Evolutionary conservation across 352 stramenopile species (phyloP).

Genomic region (Phytophthora sojae): DNA sequence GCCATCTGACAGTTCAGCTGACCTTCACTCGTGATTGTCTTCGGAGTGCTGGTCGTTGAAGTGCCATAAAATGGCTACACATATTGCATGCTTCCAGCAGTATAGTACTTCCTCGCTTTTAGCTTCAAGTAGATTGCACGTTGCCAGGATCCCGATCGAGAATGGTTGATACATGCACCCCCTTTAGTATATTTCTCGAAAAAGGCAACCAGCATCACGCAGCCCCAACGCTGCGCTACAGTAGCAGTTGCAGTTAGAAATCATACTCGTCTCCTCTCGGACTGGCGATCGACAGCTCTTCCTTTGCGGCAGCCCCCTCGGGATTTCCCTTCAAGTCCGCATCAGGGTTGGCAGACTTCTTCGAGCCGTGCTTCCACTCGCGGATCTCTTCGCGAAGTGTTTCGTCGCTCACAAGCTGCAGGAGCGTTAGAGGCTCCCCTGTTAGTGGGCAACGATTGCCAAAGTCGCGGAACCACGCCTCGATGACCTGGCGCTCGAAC

Average conservation of each 20-base stretch:
- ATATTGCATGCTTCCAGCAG: too few species aligned
- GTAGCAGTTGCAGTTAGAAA: constrained; percentile 19
- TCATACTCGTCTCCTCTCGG: constrained; percentile 34
- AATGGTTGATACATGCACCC: not conserved
- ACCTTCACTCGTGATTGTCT: not conserved
- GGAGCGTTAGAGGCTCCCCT: constrained; percentile 65
- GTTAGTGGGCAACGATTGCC: constrained; percentile 83
- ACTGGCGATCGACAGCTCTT: constrained; percentile 16
- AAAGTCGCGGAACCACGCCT: constrained; percentile 86
- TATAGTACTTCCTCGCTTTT: too few species aligned
- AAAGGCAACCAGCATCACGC: not conserved
- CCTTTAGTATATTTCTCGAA: too few species aligned
- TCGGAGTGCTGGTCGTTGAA: not conserved
- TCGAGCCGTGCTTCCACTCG: constrained; percentile 68
- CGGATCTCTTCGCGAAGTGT: constrained; percentile 66
- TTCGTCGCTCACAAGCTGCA: constrained; percentile 59
- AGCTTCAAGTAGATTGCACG: too few species aligned
- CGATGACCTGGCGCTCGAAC: constrained; percentile 80
- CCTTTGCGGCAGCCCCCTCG: constrained; percentile 1
- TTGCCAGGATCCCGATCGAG: not conserved
- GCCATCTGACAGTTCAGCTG: not conserved
- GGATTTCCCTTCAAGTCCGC: constrained; percentile 8
- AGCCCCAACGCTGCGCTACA: not conserved
- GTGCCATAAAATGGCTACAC: too few species aligned
- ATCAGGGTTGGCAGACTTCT: constrained; percentile 16